Conservation (phyloP, 1,284 basidiomycete species). For the Fomitopsis betulina region DNA sequence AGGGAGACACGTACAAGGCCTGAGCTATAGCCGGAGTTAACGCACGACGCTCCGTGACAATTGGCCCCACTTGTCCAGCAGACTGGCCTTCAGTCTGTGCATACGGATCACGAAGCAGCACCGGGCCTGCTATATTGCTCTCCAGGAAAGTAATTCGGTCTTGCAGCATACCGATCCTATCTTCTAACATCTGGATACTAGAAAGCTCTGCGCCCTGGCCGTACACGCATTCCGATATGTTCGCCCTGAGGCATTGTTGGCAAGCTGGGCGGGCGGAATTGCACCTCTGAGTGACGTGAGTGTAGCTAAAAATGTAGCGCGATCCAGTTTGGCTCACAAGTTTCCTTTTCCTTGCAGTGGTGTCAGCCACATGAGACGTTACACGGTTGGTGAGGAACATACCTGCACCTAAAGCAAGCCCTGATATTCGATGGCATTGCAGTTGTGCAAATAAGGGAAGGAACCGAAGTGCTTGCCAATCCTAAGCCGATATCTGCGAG, state of each 20-base stretch:
- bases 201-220: conserved; percentile 23
- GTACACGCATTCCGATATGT: conserved; percentile 26
- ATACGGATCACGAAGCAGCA: conserved; percentile 16
- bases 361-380: neutral
- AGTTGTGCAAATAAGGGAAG: neutral
- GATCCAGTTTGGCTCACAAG: neutral
- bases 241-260: conserved; percentile 22
- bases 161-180: conserved; percentile 27
- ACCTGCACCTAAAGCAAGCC: conserved; percentile 1
- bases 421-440: neutral
- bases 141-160: conserved; percentile 26
- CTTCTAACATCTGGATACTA: conserved; percentile 24
- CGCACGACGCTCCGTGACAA: conserved; percentile 5
- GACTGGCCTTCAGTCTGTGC: conserved; percentile 1
- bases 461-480: neutral
- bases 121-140: conserved; percentile 19
- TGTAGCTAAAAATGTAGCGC: neutral
- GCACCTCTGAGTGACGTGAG: conserved; percentile 19
- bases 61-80: conserved; percentile 3
- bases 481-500: neutral
- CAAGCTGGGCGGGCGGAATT: conserved; percentile 26
- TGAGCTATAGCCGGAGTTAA: neutral
- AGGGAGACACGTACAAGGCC: neutral
- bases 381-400: neutral
- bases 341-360: neutral